These are phyloP conservation scores for Trichoderma sp. DNA, from an alignment of 2,329 filamentous ascomycete species.

Conservation along the genomic window DNA sequence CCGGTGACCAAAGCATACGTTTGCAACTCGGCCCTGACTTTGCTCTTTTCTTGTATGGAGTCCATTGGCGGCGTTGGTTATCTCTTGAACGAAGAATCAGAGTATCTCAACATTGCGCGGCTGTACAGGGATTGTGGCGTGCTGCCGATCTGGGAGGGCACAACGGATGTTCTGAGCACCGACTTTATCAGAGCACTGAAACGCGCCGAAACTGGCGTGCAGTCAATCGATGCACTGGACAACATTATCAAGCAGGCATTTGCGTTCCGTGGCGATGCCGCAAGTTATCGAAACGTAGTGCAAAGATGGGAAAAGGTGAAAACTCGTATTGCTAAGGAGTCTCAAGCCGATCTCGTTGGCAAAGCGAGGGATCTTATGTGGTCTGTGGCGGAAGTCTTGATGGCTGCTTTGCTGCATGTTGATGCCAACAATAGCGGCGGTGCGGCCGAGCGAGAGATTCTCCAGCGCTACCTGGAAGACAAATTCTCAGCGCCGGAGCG, in stretches of 20 bases:
- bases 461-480: constrained; percentile 45
- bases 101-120: constrained; percentile 67
- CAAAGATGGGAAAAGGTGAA: constrained; percentile 38
- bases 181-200: constrained; percentile 54
- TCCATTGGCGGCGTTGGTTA: constrained; percentile 69
- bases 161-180: constrained; percentile 68
- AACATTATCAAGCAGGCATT: constrained; percentile 42
- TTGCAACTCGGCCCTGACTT: constrained; percentile 53
- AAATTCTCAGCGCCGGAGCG: constrained; percentile 33
- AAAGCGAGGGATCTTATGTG: constrained; percentile 52
- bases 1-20: constrained; percentile 64
- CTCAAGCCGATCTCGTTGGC: constrained; percentile 47
- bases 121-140: constrained; percentile 68
- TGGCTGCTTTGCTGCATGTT: constrained; percentile 47
- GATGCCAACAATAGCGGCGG: constrained; percentile 46
- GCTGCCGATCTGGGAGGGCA: constrained; percentile 71
- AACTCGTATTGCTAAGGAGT: constrained; percentile 41
- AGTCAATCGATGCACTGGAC: constrained; percentile 49
- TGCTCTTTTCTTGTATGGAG: constrained; percentile 65
- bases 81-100: constrained; percentile 64
- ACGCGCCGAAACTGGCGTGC: constrained; percentile 45
- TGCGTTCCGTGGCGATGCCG: constrained; percentile 34
- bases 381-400: constrained; percentile 48
- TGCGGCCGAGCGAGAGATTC: constrained; percentile 45
- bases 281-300: neutral